Evolutionary conservation across 1,284 basidiomycete species (phyloP), one percentile per base, ranked within the genome.

Genomic region (Cutaneotrichosporon sp.): DNA sequence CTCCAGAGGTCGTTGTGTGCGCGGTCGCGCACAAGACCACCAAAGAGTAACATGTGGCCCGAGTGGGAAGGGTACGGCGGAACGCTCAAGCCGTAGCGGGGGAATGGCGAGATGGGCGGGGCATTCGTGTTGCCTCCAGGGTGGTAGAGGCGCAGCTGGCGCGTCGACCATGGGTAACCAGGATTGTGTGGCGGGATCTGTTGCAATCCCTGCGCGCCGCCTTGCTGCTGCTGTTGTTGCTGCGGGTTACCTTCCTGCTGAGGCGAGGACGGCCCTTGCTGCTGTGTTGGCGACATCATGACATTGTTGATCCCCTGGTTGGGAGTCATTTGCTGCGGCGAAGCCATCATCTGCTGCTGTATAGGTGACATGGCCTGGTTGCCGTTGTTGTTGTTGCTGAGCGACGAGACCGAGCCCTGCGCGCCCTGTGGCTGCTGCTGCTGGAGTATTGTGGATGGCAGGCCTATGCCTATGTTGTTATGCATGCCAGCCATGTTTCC

Each of bases 11-110:
- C 96, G 76, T 97, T 97, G 61, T 87, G 83, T 46, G 93, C 87
- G 33, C 83, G 79, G 70, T 98, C 94, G 39, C 87, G 83, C 15
- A 98, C 93, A 49, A 99, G 84, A 60, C 96, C 96, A 64, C 96
- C 96, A 67, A 98, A 99, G 54, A 98, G 81, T 75, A 92, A 93
- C 61, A 99, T 83, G 67, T 98, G 93, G 21, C 94, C 94, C 8
- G 80, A 83, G 17, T 83, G 70, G 12, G 87, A 87, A 1, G 89
- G 84, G 42, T 83, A 84, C 13, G 89, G 83, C 20, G 96, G 94
- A n/a, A 97, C 83, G 3, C 93, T 88, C 67, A 97, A 90, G 12
- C 96, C 96, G 69, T 99, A 99, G 51, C 96, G 86, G 14, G 96
- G 96, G 75, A 99, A 98, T 0, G 96, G 96, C 0, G 70, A 71